Conservation (phyloP, 2,329 filamentous ascomycete genomes). For the Sphaerulina populicola region DNA sequence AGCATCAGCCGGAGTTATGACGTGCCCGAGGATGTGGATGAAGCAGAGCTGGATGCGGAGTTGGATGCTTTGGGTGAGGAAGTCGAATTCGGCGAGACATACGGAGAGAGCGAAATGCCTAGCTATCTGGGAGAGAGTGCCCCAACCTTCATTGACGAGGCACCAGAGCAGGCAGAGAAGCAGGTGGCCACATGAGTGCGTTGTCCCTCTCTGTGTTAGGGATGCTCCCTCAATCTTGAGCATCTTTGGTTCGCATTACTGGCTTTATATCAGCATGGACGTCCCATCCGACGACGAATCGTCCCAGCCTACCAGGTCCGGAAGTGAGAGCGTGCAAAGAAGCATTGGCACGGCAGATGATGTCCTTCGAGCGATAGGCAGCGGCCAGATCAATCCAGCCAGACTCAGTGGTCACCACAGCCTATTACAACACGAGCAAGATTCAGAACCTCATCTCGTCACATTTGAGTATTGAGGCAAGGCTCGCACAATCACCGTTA, state of each 20-base stretch:
- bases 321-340: no score
- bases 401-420: no score
- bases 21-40: slow-evolving; percentile 92
- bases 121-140: slow-evolving; percentile 75
- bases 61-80: slow-evolving; percentile 90
- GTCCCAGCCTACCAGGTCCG: no score
- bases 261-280: no score
- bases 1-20: slow-evolving; percentile 86
- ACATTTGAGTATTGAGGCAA: no score
- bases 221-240: not conserved
- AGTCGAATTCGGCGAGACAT: slow-evolving; percentile 70
- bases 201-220: not conserved
- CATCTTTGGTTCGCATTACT: no score
- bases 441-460: no score
- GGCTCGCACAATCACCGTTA: no score
- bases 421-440: not conserved
- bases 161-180: slow-evolving; percentile 45
- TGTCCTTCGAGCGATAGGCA: no score
- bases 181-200: slow-evolving; percentile 26
- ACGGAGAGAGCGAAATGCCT: slow-evolving; percentile 54
- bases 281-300: no score
- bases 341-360: no score
- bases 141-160: slow-evolving; percentile 87
- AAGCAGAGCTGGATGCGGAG: slow-evolving; percentile 92
- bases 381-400: no score